A percentile compares a stretch with the other conserved stretches of the same genome.
These are phyloP conservation scores for Papilionanthe hybrid DNA, from an alignment of 116 monocot genomes.

Conservation along the genomic window DNA sequence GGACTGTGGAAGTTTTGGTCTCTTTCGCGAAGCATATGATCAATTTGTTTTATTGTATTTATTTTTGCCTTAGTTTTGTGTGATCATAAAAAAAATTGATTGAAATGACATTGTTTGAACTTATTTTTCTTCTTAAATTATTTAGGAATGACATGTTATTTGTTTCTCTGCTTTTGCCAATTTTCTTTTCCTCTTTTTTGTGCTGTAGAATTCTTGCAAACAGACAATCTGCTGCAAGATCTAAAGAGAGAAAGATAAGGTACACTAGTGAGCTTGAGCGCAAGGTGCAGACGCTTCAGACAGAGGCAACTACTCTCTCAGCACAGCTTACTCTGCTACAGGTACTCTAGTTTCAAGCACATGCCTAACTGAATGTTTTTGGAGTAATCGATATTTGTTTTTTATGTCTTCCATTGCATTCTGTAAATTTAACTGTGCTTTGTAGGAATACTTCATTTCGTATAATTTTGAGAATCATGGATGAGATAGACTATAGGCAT, in stretches of 20 bases:
- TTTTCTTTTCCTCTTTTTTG: not conserved
- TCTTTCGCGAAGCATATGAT: not conserved
- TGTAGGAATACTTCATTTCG: not conserved
- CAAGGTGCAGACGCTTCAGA: slow-evolving; percentile 86
- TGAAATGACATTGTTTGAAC: not conserved
- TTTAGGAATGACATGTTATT: not conserved
- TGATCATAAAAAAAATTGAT: too few relatives aligned
- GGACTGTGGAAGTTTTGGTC: not conserved
- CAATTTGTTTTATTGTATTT: not conserved
- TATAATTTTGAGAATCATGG: not conserved
- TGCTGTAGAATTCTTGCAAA: slow-evolving; percentile 80
- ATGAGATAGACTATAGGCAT: not conserved
- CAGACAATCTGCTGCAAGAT: slow-evolving; percentile 89
- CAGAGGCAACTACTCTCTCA: slow-evolving; percentile 84
- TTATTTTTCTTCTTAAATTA: not conserved
- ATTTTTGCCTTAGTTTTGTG: not conserved
- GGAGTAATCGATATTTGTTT: not conserved
- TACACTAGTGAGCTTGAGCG: slow-evolving; percentile 76
- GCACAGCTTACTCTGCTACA: slow-evolving; percentile 76
- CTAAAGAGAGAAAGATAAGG: slow-evolving; percentile 74
- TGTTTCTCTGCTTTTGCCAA: not conserved
- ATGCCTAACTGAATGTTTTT: not conserved
- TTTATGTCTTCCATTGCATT: not conserved
- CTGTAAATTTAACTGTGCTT: not conserved
- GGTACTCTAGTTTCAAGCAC: slow-evolving; percentile 21